Conservation (phyloP, 2,329 filamentous ascomycete species). For the Nemania sp. region DNA sequence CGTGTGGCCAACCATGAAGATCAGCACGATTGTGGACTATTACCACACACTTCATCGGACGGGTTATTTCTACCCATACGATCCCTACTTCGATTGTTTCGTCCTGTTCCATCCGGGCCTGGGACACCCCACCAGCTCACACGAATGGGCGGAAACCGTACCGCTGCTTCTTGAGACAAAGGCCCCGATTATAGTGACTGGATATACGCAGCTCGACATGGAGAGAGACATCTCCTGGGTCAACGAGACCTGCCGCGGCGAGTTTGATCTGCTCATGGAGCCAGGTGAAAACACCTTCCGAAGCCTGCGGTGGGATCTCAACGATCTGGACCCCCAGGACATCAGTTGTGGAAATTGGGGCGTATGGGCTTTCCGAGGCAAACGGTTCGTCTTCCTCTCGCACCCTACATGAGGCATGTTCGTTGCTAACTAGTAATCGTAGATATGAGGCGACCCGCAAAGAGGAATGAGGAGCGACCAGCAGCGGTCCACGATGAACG, state of each 20-base stretch:
- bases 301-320: slow-evolving; percentile 94
- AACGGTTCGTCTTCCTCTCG: slow-evolving; percentile 67
- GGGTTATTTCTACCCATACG: slow-evolving; percentile 88
- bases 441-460: slow-evolving; percentile 68
- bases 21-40: slow-evolving; percentile 96
- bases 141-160: slow-evolving; percentile 92
- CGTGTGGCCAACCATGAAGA: slow-evolving; percentile 87
- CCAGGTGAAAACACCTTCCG: slow-evolving; percentile 94
- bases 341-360: slow-evolving; percentile 97
- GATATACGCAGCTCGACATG: slow-evolving; percentile 96
- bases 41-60: slow-evolving; percentile 95
- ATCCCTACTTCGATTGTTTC: slow-evolving; percentile 98
- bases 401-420: slow-evolving; percentile 6
- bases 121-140: slow-evolving; percentile 88
- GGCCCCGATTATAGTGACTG: slow-evolving; percentile 89
- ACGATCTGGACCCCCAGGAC: slow-evolving; percentile 93
- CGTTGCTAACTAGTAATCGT: slow-evolving; percentile 41
- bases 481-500: not conserved
- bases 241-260: slow-evolving; percentile 79
- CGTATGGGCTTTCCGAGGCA: slow-evolving; percentile 94
- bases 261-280: slow-evolving; percentile 89
- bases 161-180: slow-evolving; percentile 93
- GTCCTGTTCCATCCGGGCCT: slow-evolving; percentile 96
- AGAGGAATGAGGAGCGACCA: slow-evolving; percentile 41
- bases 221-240: slow-evolving; percentile 91